phyloP scores from a whole-genome alignment of 768 basidiomycete species.

The Mycena galericulata region DNA sequence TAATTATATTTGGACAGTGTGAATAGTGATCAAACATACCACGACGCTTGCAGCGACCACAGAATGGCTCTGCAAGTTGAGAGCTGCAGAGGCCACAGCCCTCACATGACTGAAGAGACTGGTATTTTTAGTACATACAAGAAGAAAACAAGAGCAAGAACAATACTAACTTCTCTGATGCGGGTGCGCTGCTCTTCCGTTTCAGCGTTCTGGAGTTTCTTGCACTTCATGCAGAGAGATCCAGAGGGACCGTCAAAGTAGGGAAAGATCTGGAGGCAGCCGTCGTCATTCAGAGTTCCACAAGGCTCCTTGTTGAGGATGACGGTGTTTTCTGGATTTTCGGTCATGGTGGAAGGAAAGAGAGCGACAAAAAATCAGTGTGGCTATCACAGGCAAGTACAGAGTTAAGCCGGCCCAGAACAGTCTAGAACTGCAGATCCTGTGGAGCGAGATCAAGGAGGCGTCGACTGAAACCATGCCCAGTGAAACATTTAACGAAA shows the following conservation, averaged over 20 bases:
- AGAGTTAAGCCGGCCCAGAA: too few relatives aligned
- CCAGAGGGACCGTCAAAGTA: not conserved
- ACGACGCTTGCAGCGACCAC: not conserved
- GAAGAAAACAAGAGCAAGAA: not conserved
- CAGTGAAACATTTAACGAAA: too few relatives aligned
- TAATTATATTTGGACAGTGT: too few relatives aligned
- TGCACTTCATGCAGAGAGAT: constrained; percentile 25
- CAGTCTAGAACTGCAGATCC: too few relatives aligned
- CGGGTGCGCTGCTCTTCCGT: not conserved
- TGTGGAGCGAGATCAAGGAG: too few relatives aligned
- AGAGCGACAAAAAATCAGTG: not conserved
- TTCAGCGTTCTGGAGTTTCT: not conserved
- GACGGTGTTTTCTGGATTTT: too few relatives aligned
- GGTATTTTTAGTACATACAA: not conserved
- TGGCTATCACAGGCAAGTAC: too few relatives aligned
- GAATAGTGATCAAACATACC: not conserved
- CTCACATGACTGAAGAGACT: not conserved
- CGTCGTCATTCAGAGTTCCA: too few relatives aligned
- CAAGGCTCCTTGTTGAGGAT: too few relatives aligned
- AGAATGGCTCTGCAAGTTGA: not conserved
- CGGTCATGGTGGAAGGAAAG: too few relatives aligned
- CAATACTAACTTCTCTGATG: not conserved
- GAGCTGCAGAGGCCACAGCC: constrained; percentile 9
- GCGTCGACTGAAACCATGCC: too few relatives aligned
- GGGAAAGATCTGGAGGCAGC: too few relatives aligned